phyloP scores from a whole-genome alignment of 495 filamentous ascomycete species.

The Xylaria scruposa region DNA sequence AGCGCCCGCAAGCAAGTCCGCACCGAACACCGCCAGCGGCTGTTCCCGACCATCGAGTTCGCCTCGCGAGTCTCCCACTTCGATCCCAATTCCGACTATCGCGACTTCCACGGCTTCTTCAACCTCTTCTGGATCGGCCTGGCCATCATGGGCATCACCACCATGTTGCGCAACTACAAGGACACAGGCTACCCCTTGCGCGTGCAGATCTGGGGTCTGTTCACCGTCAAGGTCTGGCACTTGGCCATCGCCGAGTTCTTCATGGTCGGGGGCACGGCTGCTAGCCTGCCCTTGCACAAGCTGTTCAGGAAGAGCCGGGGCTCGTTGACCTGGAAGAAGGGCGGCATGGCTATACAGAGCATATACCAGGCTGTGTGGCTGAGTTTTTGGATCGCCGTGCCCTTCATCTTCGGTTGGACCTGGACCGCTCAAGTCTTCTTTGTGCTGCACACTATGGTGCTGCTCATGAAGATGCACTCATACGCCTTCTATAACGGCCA shows the following conservation, averaged over 20 bases:
- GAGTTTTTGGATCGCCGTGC: constrained; percentile 82
- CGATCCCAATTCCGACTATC: constrained; percentile 88
- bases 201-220: constrained; percentile 83
- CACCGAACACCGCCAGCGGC: constrained; percentile 77
- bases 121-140: constrained; percentile 96
- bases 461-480: constrained; percentile 99
- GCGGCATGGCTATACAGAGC: constrained; percentile 82
- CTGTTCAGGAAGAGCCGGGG: constrained; percentile 63
- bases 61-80: constrained; percentile 94
- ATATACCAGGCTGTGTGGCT: constrained; percentile 82
- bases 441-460: constrained; percentile 83
- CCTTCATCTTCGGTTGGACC: constrained; percentile 88
- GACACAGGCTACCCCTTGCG: constrained; percentile 88
- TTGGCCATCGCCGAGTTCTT: constrained; percentile 79
- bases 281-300: constrained; percentile 77
- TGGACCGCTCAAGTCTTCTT: constrained; percentile 95
- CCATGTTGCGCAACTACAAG: constrained; percentile 87
- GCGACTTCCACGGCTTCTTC: constrained; percentile 96
- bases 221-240: constrained; percentile 87
- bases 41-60: constrained; percentile 97
- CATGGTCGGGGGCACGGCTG: constrained; percentile 79
- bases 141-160: constrained; percentile 95
- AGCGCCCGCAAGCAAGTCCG: constrained; percentile 83
- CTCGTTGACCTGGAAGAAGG: constrained; percentile 72
- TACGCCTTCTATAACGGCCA: constrained; percentile 99